Evolutionary conservation across 2,329 filamentous ascomycete species (phyloP).

Genomic region (Cladosporium sp.): DNA sequence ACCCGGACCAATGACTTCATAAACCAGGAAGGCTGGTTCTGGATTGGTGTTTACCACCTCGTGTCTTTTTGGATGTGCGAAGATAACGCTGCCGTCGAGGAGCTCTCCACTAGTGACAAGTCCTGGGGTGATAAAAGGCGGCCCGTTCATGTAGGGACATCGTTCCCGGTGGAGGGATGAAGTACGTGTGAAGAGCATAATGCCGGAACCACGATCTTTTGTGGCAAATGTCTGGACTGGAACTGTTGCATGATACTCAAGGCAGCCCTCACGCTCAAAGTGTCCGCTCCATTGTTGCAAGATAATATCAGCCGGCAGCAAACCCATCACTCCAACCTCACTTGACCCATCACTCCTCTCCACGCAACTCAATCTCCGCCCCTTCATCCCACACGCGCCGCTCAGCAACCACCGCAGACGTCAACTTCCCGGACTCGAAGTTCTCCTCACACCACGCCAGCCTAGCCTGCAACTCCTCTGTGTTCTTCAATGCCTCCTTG

Average conservation of each 20-base stretch:
- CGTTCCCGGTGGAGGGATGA: neutral
- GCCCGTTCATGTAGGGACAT: neutral
- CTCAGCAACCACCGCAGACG: neutral
- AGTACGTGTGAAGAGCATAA: no score
- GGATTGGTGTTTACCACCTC: neutral
- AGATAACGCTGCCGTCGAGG: conserved; percentile 5
- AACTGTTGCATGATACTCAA: no score
- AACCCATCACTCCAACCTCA: no score
- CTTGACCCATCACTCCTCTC: neutral
- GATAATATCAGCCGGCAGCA: no score
- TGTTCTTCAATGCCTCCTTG: neutral
- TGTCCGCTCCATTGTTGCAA: no score
- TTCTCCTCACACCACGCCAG: conserved; percentile 5
- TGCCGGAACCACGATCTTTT: no score
- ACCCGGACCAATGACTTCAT: neutral
- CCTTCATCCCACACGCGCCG: neutral
- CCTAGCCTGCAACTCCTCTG: neutral
- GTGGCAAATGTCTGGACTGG: no score
- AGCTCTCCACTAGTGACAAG: conserved; percentile 1
- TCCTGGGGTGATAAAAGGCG: conserved; percentile 6
- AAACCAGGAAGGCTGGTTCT: conserved; percentile 2
- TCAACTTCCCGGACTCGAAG: conserved; percentile 4
- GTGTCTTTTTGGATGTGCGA: conserved; percentile 3
- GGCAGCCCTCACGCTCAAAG: no score
- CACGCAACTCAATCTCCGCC: neutral